Base-by-base conservation (phyloP, 2,329 filamentous ascomycete genomes). In the Setomelanomma holmii region DNA sequence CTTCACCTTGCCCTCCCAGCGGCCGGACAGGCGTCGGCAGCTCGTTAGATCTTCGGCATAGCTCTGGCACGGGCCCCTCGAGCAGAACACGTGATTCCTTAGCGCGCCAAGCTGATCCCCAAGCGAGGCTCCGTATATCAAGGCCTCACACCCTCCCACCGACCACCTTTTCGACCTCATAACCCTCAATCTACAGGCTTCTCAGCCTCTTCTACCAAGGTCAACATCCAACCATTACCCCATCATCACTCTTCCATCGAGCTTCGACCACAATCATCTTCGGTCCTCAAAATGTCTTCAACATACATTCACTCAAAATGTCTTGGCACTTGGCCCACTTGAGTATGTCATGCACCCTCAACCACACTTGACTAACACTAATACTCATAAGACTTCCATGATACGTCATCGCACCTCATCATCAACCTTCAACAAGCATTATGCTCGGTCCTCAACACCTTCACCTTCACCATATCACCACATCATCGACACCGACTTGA, bases 251-350 rank as follows among this genome's bases (percentile, higher is more conserved):
- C 5, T 23, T 36, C 21, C 21, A 23, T 46, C 23, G 16, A 45
- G 12, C 35, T 46, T 40, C 41, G 16, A 35, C 42, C 16, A 46
- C 20, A 7, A 36, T 5, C 34, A 11, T 46, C 45, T 46, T 49
- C 16, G 41, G 33, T 49, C 40, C 41, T 50, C 14, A 50, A 34
- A 24, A 51, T 55, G 53, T 35, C 34, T 5, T 36, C 40, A 41
- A 36, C 42, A 42, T 27, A 45, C 49, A 49, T 49, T 53, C 49
- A 53, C 49, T 45, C 47, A 40, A 17, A 10, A 16, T 21, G 33
- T 20, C 49, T 51, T 49, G 53, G 48, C 48, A 51, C 53, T 55
- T 52, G 40, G 53, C 40, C 33, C 44, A 51, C 53, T 55, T 52
- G 40, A 47, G 33, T 24, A 42, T n/a, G 33, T 30, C 40, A 10